Base-by-base conservation (phyloP, 2,329 filamentous ascomycete species). In the Hypoxylon sp. region DNA sequence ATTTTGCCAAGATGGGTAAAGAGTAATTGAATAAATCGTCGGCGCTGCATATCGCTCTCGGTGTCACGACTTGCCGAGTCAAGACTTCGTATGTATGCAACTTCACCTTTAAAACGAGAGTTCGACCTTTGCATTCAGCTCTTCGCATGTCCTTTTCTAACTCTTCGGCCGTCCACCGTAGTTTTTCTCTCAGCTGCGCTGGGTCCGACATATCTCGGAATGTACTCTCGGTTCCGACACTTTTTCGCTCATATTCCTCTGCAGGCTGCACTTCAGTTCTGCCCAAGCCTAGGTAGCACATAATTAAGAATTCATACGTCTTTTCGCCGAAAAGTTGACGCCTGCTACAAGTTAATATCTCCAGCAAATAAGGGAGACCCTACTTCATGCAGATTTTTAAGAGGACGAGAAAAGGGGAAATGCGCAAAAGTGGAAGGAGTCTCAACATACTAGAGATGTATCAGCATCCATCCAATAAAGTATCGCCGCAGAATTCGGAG, bases 51-150 rank as follows among this genome's bases (percentile, higher is more conserved):
- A 98, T 85, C 0, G 94, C 89, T 70, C 90, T 91, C 0, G 93
- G 91, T 1, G 90, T 86, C 2, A 92, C 88, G 5, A 88, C 87
- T 77, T 99, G 96, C 32, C 96, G 86, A 0, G 94, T 97, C 56
- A 93, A 86, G 19, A 98, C 92, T 78, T 98, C 94, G 74, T 95
- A 99, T 0, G 94, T 97, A 77, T 98, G 93, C 6, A 98, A 82
- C 78, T 99, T 99, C 70, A 98, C 86, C 79, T 99, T 99, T 36
- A 99, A 82, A 21, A 93, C 93, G 1, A 99, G 82, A 0, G 95
- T 98, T n/a, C 93, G 88, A 0, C 95, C 95, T 79, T 95, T 97
- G 80, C 93, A 93, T 70, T 93, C 88, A 1, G 93, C 93, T 25
- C 89, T 87, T 63, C 86, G 85, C 81, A 98, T 85, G 74, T 98